phyloP scores from a whole-genome alignment of 176 grass and related monocot genomes.

The Triticum timopheevii region DNA sequence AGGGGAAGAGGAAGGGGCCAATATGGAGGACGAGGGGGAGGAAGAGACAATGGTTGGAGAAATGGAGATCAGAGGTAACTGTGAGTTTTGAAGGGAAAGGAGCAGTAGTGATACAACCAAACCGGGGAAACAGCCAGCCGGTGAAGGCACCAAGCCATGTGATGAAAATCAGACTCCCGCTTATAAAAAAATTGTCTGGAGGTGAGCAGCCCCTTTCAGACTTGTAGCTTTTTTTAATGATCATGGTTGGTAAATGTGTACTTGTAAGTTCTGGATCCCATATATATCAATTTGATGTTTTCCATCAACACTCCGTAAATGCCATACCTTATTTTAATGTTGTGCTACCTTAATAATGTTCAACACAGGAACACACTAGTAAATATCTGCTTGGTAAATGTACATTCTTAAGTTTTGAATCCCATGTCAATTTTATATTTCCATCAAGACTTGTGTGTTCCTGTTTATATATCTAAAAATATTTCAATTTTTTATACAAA shows the following conservation, averaged over 20 bases:
- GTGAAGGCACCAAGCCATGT: constrained; percentile 26
- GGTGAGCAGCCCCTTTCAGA: constrained; percentile 27
- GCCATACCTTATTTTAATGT: neutral
- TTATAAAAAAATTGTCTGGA: neutral
- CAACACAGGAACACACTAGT: too few relatives aligned
- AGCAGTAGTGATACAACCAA: constrained; percentile 16
- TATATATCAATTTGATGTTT: neutral
- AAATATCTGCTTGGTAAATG: too few relatives aligned
- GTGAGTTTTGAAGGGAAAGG: constrained; percentile 33
- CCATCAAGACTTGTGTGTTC: too few relatives aligned
- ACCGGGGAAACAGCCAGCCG: constrained; percentile 31
- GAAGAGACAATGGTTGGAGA: constrained; percentile 32
- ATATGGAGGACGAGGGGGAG: constrained; percentile 48
- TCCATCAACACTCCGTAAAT: neutral
- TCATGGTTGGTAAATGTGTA: neutral
- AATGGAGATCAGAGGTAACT: constrained; percentile 15
- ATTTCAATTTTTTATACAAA: too few relatives aligned
- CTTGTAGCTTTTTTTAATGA: neutral
- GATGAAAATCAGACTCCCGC: constrained; percentile 40
- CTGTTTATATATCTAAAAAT: too few relatives aligned
- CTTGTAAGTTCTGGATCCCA: neutral
- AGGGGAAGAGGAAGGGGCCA: constrained; percentile 47
- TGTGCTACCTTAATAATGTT: neutral
- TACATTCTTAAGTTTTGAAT: too few relatives aligned
- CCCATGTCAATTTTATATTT: too few relatives aligned